Conservation (phyloP, 768 basidiomycete genomes). For the Boletus rubescentipes region DNA sequence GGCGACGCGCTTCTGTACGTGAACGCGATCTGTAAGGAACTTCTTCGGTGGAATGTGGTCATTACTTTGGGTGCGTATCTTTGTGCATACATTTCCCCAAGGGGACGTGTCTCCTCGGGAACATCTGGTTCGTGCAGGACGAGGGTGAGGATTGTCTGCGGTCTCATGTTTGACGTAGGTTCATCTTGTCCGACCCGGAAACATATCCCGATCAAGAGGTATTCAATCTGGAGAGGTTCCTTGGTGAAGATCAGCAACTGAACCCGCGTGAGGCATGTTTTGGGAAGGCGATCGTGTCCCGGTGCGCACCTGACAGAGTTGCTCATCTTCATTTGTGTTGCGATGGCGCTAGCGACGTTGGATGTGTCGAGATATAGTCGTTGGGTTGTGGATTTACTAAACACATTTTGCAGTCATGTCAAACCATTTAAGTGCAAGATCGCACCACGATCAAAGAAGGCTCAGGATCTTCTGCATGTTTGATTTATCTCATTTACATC, state of each 20-base stretch:
- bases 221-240: slow-evolving; percentile 13
- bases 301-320: slow-evolving; percentile 3
- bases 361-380: slow-evolving; percentile 1
- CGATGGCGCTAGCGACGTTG: slow-evolving; percentile 5
- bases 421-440: slow-evolving; percentile 14
- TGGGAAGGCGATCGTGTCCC: slow-evolving; percentile 8
- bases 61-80: neutral
- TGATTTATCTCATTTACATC: too few relatives aligned
- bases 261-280: slow-evolving; percentile 13
- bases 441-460: neutral
- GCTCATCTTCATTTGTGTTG: slow-evolving; percentile 7
- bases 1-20: slow-evolving; percentile 15
- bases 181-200: neutral
- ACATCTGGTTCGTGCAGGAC: slow-evolving; percentile 5
- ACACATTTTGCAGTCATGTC: neutral
- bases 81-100: neutral
- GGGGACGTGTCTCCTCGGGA: slow-evolving; percentile 7
- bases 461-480: neutral
- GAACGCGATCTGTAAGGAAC: slow-evolving; percentile 16
- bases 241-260: neutral
- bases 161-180: neutral
- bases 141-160: too few relatives aligned
- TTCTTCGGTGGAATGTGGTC: slow-evolving; percentile 8
- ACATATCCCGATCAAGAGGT: slow-evolving; percentile 2
- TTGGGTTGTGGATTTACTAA: too few relatives aligned